Conservation (phyloP, 257 asterid species). For the Coffea eugenioides region DNA sequence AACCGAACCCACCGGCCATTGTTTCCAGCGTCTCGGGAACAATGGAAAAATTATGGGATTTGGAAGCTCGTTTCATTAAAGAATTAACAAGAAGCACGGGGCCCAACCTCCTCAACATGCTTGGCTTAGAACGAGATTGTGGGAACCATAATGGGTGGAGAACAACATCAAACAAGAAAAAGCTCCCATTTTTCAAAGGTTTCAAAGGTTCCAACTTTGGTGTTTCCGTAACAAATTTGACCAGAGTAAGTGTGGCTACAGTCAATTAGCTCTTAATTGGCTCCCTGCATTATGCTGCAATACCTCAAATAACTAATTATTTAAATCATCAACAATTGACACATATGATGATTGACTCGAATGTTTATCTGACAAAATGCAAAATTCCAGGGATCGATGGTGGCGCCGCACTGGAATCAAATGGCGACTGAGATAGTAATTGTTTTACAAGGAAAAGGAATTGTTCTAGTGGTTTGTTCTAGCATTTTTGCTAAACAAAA, state of each 20-base stretch:
- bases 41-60: constrained; percentile 27
- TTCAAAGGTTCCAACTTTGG: constrained; percentile 33
- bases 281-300: too few relatives aligned
- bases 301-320: neutral
- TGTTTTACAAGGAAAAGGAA: constrained; percentile 62
- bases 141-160: constrained; percentile 83
- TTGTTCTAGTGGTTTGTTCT: constrained; percentile 56
- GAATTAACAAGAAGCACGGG: constrained; percentile 28
- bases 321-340: too few relatives aligned
- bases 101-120: constrained; percentile 42
- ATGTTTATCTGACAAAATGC: too few relatives aligned
- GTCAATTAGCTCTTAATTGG: neutral
- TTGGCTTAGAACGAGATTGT: constrained; percentile 57
- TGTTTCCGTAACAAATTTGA: constrained; percentile 67
- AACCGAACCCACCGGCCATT: constrained; percentile 48
- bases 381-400: constrained; percentile 66
- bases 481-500: constrained; percentile 16
- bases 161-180: constrained; percentile 51
- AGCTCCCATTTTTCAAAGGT: constrained; percentile 41
- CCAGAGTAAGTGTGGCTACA: constrained; percentile 39
- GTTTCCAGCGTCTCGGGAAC: constrained; percentile 36
- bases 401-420: constrained; percentile 96
- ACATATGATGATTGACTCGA: neutral
- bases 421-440: constrained; percentile 59
- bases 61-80: constrained; percentile 36